Percentiles rank a stretch among this genome's conserved stretches.
phyloP scores from a whole-genome alignment of 2,329 filamentous ascomycete species.

The Ascochyta koolunga region DNA sequence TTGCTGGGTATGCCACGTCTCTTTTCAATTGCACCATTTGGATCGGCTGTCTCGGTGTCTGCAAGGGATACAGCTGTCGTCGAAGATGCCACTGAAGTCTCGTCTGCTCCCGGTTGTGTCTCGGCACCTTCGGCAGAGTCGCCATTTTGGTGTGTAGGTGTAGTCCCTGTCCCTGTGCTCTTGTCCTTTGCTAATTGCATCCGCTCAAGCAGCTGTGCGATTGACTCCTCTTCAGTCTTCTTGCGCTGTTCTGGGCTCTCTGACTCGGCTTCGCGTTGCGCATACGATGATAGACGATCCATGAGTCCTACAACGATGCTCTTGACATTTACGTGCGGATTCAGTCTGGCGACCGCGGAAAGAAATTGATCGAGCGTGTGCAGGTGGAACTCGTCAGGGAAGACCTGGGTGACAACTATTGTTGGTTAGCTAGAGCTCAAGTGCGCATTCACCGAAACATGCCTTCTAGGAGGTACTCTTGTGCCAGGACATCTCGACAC shows the following conservation, averaged over 20 bases:
- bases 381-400: conserved; percentile 97
- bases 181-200: conserved; percentile 70
- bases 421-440: conserved; percentile 29
- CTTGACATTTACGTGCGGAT: conserved; percentile 97
- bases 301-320: conserved; percentile 97
- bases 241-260: conserved; percentile 73
- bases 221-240: conserved; percentile 83
- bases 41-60: conserved; percentile 48
- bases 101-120: conserved; percentile 32
- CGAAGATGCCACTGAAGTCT: conserved; percentile 37
- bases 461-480: conserved; percentile 93
- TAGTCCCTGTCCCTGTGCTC: conserved; percentile 34
- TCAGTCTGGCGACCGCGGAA: conserved; percentile 87
- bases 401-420: conserved; percentile 93
- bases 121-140: conserved; percentile 38
- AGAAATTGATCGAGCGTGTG: conserved; percentile 96
- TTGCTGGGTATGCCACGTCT: conserved; percentile 70
- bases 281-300: conserved; percentile 93
- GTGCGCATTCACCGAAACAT: conserved; percentile 12
- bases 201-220: conserved; percentile 77
- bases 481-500: conserved; percentile 93
- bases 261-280: conserved; percentile 81
- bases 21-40: conserved; percentile 54
- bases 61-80: conserved; percentile 36
- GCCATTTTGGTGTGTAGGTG: conserved; percentile 43